Percentiles rank a stretch among this genome's conserved stretches.
Conservation (phyloP, 2,329 filamentous ascomycete species). For the Curvularia lunata region DNA sequence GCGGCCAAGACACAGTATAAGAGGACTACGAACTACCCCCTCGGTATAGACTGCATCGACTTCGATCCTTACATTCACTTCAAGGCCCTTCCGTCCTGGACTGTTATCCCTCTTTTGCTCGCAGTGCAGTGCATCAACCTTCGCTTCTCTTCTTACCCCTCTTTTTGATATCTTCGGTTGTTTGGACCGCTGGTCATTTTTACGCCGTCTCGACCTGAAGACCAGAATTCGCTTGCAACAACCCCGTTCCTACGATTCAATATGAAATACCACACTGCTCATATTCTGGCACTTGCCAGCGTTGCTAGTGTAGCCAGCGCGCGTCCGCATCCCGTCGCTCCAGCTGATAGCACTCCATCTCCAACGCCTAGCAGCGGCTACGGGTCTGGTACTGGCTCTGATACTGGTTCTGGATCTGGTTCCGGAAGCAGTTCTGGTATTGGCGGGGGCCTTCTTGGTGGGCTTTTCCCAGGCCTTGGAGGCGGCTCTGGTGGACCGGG, state of each 20-base stretch:
- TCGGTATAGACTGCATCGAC: slow-evolving; percentile 3
- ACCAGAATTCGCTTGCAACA: neutral
- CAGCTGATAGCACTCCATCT: slow-evolving; percentile 7
- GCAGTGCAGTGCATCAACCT: slow-evolving; percentile 30
- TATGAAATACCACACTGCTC: slow-evolving; percentile 36
- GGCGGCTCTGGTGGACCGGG: neutral
- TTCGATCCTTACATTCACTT: slow-evolving; percentile 17
- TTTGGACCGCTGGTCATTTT: neutral
- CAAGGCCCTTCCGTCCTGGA: neutral
- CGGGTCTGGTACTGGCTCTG: slow-evolving; percentile 5
- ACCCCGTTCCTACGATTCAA: slow-evolving; percentile 1
- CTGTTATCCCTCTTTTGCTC: neutral
- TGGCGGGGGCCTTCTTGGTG: neutral
- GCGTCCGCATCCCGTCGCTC: slow-evolving; percentile 29
- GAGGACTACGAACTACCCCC: neutral
- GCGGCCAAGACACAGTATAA: slow-evolving; percentile 5
- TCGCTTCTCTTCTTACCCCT: slow-evolving; percentile 3
- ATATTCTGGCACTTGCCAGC: slow-evolving; percentile 29
- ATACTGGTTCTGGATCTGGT: neutral
- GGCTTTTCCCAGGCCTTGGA: neutral
- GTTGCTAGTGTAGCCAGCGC: slow-evolving; percentile 30
- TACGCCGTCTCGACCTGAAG: neutral
- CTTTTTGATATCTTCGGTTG: neutral
- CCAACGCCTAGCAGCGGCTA: slow-evolving; percentile 1
- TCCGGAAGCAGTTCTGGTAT: neutral